Conservation (phyloP, 768 basidiomycete genomes). For the Psilocybe cubensis region DNA sequence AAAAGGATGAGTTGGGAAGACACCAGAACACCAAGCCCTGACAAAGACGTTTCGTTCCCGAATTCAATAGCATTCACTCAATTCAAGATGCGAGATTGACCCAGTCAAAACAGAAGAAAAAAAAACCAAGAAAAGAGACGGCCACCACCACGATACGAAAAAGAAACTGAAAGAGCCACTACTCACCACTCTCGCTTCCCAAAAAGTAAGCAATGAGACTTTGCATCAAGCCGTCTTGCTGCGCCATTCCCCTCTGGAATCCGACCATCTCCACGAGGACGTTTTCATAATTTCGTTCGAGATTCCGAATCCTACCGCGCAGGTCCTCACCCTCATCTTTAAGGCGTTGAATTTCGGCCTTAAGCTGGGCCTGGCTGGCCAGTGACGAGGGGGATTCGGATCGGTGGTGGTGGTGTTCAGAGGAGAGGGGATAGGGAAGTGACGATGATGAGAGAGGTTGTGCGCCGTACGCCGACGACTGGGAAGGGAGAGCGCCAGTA, state of each 20-base stretch:
- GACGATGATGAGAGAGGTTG: conserved; percentile 3
- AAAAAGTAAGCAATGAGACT: conserved; percentile 82
- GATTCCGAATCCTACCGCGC: conserved; percentile 32
- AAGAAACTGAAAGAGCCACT: conserved; percentile 6
- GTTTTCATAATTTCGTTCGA: conserved; percentile 44
- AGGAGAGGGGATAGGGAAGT: conserved; percentile 3
- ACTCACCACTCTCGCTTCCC: conserved; percentile 60
- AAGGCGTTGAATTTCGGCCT: conserved; percentile 30
- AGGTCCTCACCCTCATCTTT: conserved; percentile 38
- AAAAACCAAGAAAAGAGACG: not conserved
- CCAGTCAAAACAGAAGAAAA: not conserved
- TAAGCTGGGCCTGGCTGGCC: conserved; percentile 12
- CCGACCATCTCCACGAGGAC: conserved; percentile 40
- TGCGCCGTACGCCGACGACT: not conserved
- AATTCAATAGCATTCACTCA: conserved; percentile 6
- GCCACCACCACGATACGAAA: not conserved
- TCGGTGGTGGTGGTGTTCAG: not conserved
- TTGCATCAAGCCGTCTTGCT: conserved; percentile 86
- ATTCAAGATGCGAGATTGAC: not conserved
- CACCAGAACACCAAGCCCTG: conserved; percentile 5
- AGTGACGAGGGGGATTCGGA: conserved; percentile 5
- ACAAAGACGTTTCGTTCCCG: not conserved
- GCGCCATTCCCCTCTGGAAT: conserved; percentile 53
- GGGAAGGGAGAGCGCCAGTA: conserved; percentile 19
- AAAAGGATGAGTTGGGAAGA: not conserved